Conservation (phyloP, 2,329 filamentous ascomycete species). For the Neonectria coccinea region DNA sequence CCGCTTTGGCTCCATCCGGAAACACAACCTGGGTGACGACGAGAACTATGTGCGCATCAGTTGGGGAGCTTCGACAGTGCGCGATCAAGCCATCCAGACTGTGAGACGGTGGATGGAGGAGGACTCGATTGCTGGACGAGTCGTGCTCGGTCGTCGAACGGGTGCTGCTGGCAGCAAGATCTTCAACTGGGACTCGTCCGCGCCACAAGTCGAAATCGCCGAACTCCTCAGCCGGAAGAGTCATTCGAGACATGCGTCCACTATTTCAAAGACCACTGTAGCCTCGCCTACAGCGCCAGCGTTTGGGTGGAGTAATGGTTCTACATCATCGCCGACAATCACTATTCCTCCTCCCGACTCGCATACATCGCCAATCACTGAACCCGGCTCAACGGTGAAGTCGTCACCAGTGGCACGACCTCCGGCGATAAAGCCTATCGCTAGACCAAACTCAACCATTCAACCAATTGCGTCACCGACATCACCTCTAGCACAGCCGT, state of each 20-base stretch:
- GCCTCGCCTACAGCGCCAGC: constrained; percentile 45
- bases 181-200: constrained; percentile 72
- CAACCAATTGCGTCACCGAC: constrained; percentile 27
- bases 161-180: constrained; percentile 59
- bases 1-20: constrained; percentile 68
- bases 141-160: constrained; percentile 52
- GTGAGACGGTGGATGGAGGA: constrained; percentile 76
- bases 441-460: constrained; percentile 6
- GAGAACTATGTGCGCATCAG: constrained; percentile 70
- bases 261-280: constrained; percentile 36
- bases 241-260: constrained; percentile 43
- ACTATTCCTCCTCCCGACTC: constrained; percentile 33
- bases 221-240: constrained; percentile 49
- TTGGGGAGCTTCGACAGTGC: constrained; percentile 68
- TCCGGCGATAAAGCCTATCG: constrained; percentile 31
- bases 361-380: constrained; percentile 24
- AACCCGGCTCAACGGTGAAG: constrained; percentile 23
- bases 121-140: constrained; percentile 67
- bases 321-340: constrained; percentile 33
- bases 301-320: constrained; percentile 49
- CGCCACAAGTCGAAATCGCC: constrained; percentile 61
- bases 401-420: constrained; percentile 20
- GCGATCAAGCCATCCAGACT: constrained; percentile 66
- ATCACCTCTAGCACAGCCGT: constrained; percentile 40
- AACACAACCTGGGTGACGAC: constrained; percentile 67